Evolutionary conservation across 352 stramenopile species (phyloP).

Genomic region (Pythium pyrilobum): DNA sequence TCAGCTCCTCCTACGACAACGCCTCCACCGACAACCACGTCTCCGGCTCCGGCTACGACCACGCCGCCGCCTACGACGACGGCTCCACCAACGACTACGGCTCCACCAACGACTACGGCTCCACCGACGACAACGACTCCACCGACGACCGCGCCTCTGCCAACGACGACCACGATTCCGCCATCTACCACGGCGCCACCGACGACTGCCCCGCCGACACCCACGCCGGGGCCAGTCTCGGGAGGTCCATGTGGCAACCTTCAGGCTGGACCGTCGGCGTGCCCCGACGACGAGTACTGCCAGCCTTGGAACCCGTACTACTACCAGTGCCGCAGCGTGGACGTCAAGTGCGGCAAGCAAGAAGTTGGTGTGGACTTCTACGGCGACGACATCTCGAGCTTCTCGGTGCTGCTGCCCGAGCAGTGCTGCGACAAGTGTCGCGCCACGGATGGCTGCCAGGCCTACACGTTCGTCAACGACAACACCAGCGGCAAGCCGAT

Average conservation of each 20-base stretch:
- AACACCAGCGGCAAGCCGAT: slow-evolving; percentile 10
- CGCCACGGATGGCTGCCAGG: slow-evolving; percentile 10
- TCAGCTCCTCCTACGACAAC: background rate
- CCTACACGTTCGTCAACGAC: slow-evolving; percentile 21
- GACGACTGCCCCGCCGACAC: background rate
- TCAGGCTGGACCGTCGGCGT: background rate
- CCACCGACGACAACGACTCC: background rate
- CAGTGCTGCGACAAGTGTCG: slow-evolving; percentile 19
- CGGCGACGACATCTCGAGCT: slow-evolving; percentile 13
- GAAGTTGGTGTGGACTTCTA: slow-evolving; percentile 10
- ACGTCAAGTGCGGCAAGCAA: slow-evolving; percentile 8
- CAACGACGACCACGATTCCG: background rate
- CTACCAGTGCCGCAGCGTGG: slow-evolving; percentile 37
- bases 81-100: background rate
- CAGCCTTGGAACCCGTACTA: slow-evolving; percentile 39
- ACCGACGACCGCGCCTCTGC: background rate
- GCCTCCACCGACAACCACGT: background rate
- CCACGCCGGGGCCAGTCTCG: background rate
- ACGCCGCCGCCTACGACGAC: background rate
- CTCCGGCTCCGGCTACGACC: background rate
- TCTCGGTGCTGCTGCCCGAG: slow-evolving; percentile 10
- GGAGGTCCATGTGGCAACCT: slow-evolving; percentile 5
- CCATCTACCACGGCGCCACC: background rate
- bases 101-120: background rate
- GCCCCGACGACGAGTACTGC: slow-evolving; percentile 27